A percentile compares a stretch with the other conserved stretches of the same genome.
Evolutionary conservation across 106 monocot species (phyloP).

Genomic region (Phalaenopsis aphrodite): DNA sequence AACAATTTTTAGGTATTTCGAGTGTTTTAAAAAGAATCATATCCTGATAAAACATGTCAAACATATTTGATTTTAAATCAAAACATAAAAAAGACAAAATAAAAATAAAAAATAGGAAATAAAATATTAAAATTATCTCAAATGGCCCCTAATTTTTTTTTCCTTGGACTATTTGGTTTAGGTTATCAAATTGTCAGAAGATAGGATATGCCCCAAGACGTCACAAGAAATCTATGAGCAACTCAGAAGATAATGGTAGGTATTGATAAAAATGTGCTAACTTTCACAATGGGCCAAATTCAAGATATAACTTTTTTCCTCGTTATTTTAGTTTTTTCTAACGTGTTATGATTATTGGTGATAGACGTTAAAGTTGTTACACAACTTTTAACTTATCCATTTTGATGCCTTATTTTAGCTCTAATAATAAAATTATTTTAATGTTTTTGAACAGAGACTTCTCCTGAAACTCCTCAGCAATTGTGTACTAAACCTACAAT

Average conservation of each 20-base stretch:
- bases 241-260: conserved; percentile 10
- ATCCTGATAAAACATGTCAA: too few relatives aligned
- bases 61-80: too few relatives aligned
- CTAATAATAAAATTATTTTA: not conserved
- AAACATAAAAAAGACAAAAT: too few relatives aligned
- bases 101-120: too few relatives aligned
- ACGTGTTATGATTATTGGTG: not conserved
- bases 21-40: too few relatives aligned
- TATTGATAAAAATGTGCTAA: not conserved
- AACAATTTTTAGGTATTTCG: too few relatives aligned
- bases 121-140: too few relatives aligned
- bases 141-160: not conserved
- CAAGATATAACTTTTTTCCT: not conserved
- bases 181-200: conserved; percentile 34
- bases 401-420: not conserved
- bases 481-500: not conserved
- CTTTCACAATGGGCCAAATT: not conserved
- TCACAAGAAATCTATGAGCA: conserved; percentile 10
- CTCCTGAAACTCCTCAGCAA: conserved; percentile 10
- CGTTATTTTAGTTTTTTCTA: not conserved
- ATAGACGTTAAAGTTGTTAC: not conserved
- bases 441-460: conserved; percentile 13
- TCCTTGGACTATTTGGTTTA: conserved; percentile 9
- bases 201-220: conserved; percentile 45
- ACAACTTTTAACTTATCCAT: not conserved